phyloP scores from a whole-genome alignment of 225 moss, liverwort and hornwort species.

The Neckera pumila region DNA sequence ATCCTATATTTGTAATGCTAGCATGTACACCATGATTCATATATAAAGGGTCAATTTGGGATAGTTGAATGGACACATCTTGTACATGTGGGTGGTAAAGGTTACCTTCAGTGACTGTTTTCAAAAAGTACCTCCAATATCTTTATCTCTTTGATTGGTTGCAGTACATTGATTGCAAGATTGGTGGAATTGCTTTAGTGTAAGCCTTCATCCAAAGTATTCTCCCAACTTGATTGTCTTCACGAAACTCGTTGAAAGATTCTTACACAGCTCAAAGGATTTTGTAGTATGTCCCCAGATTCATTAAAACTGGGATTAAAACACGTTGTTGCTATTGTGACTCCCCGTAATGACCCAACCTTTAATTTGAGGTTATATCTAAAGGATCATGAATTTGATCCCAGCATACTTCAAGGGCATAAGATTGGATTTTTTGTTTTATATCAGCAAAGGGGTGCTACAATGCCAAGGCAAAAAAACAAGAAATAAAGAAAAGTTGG shows the following conservation, averaged over 20 bases:
- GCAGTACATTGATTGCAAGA: neutral
- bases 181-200: accelerated
- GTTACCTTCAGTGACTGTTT: accelerated
- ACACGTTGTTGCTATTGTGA: neutral
- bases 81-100: accelerated
- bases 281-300: accelerated
- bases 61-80: neutral
- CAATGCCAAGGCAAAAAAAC: neutral
- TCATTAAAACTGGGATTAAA: too few relatives aligned
- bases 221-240: accelerated
- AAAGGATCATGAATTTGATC: too few relatives aligned
- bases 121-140: neutral
- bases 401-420: too few relatives aligned
- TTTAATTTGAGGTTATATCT: neutral
- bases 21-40: accelerated
- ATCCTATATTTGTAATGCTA: neutral
- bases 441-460: accelerated
- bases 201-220: neutral
- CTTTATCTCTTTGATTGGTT: neutral
- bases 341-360: accelerated
- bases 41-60: too few relatives aligned
- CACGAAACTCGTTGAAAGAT: accelerated
- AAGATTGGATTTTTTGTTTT: neutral
- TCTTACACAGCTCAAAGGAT: accelerated
- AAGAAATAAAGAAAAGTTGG: neutral